A percentile compares a stretch with the other conserved stretches of the same genome.
These are phyloP conservation scores for Lodderomyces jiufengensis DNA, from an alignment of 1,139 yeast species.

Conservation along the genomic window DNA sequence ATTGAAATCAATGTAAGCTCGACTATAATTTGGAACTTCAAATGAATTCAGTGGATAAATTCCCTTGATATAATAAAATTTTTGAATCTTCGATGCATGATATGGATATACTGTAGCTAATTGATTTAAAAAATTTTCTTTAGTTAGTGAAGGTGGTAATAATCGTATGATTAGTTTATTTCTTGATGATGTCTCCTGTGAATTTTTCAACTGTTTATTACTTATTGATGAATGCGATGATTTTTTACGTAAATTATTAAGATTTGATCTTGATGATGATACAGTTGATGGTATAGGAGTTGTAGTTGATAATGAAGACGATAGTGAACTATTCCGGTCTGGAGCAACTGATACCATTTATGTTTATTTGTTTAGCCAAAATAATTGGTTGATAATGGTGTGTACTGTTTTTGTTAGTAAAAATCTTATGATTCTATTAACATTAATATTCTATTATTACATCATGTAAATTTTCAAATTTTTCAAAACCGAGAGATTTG, in stretches of 20 bases:
- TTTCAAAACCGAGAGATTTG: conserved; percentile 1
- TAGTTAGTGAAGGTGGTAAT: conserved; percentile 20
- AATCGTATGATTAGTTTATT: conserved; percentile 17
- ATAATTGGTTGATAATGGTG: no score
- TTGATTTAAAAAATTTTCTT: conserved; percentile 18
- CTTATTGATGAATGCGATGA: conserved; percentile 1
- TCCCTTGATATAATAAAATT: conserved; percentile 20
- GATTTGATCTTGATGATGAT: conserved; percentile 1
- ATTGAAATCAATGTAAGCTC: conserved; percentile 27
- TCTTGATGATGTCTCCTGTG: background rate
- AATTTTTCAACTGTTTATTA: background rate
- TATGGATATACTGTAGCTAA: conserved; percentile 14
- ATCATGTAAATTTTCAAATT: no score
- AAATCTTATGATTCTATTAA: no score
- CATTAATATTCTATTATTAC: no score
- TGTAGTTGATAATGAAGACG: no score
- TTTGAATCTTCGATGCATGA: conserved; percentile 13
- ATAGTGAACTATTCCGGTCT: no score
- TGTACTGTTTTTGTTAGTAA: no score
- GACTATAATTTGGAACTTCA: conserved; percentile 26
- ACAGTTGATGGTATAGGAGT: background rate
- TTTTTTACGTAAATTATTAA: no score
- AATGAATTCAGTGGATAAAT: conserved; percentile 19
- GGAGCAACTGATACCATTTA: no score
- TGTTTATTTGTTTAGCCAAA: no score